A percentile compares a stretch with the other conserved stretches of the same genome.
Conservation (phyloP, 306 rosid genomes). For the Trifolium repens region DNA sequence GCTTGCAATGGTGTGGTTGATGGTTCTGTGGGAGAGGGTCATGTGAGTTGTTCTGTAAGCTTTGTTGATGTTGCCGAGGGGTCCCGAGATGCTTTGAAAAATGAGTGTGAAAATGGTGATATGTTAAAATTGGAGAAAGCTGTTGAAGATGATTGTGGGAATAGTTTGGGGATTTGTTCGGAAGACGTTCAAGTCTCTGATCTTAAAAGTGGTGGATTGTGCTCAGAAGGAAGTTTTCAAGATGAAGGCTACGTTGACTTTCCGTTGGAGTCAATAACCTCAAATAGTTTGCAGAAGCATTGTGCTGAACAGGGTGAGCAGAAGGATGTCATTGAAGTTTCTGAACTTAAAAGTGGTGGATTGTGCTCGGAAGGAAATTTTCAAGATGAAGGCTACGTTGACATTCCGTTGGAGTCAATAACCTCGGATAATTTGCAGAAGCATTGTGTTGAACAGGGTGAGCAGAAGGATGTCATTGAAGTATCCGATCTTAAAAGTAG, state of each 20-base stretch:
- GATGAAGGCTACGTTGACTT: constrained; percentile 43
- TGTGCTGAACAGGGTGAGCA: constrained; percentile 50
- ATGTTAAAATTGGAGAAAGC: constrained; percentile 37
- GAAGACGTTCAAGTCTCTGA: constrained; percentile 42
- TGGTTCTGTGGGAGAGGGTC: constrained; percentile 38
- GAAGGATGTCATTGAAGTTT: constrained; percentile 46
- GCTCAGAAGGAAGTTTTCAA: constrained; percentile 41
- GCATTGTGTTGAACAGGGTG: constrained; percentile 47
- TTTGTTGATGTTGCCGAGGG: constrained; percentile 40
- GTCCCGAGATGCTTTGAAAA: constrained; percentile 41
- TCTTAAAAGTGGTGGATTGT: constrained; percentile 25
- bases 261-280: constrained; percentile 36
- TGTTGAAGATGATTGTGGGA: constrained; percentile 40
- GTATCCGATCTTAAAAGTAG: constrained; percentile 39
- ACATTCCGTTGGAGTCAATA: constrained; percentile 37
- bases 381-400: constrained; percentile 42
- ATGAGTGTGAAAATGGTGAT: constrained; percentile 49
- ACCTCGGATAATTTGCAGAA: constrained; percentile 37
- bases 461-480: constrained; percentile 46
- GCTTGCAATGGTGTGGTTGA: constrained; percentile 35
- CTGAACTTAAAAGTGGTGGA: constrained; percentile 33
- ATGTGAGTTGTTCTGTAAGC: constrained; percentile 44
- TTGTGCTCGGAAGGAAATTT: constrained; percentile 41
- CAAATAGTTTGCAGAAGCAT: constrained; percentile 37
- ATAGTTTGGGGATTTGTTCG: constrained; percentile 38